Evolutionary conservation across 176 grass and related monocot species (phyloP), one percentile per base, ranked within the genome.

Genomic region (Zoysia pacifica): DNA sequence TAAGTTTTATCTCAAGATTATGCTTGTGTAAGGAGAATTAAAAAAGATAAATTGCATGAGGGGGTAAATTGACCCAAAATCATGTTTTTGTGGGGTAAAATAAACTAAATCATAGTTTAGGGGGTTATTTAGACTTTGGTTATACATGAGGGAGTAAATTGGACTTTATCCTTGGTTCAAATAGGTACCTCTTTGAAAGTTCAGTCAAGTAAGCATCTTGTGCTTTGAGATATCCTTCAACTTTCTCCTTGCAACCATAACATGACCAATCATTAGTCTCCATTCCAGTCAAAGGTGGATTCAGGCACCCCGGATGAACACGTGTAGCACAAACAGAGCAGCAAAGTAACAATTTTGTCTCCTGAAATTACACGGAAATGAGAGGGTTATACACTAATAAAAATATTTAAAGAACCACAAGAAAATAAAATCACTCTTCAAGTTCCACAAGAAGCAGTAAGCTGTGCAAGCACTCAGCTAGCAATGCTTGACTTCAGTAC

Each of bases 231-330:
- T 92, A 98, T 18, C 46, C 66, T 78, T 93, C 84, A 54, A 93
- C 66, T 74, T 94, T 94, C 73, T 93, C 95, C 67, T 90, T 91
- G 84, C 95, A 98, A 65, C 86, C 65, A 20, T 94, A 84, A 89
- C 95, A 98, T 81, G 88, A 89, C 92, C 95, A 98, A 90, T 94
- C 92, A 81, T 98, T 92, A 68, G 68, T 65, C 54, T 91, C 45
- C 46, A 79, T 44, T 69, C 85, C 95, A 72, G 83, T 98, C 95
- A 81, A 94, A 80, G 95, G 92, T 69, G 95, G 95, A 74, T 92
- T 80, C 70, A 94, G 59, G 76, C 92, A 98, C 69, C 84, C 70
- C 83, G 95, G 92, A 66, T 98, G 95, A 78, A 98, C 92, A 63
- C 72, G 72, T 80, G 74, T 77, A 71, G 83, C 74, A 81, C 95